These are phyloP conservation scores for Fusarium xylarioides DNA, from an alignment of 2,329 filamentous ascomycete genomes.

Conservation along the genomic window DNA sequence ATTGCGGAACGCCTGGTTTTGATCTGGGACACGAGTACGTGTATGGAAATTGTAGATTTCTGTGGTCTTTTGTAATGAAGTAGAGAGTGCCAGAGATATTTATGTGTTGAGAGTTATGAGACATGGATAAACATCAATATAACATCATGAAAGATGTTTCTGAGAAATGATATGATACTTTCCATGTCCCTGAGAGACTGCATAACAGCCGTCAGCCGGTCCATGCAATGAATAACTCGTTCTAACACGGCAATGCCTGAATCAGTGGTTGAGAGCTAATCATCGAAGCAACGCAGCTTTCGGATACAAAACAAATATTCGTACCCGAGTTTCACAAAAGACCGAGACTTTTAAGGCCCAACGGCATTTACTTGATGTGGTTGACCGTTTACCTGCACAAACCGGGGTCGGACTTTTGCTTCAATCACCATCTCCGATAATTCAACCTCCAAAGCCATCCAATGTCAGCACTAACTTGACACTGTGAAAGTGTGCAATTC, in stretches of 20 bases:
- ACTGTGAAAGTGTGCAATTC: neutral
- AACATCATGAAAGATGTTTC: neutral
- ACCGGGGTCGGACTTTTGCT: conserved; percentile 15
- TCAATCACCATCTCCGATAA: conserved; percentile 1
- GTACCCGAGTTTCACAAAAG: neutral
- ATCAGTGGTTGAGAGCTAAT: neutral
- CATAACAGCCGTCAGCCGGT: neutral
- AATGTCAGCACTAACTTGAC: neutral
- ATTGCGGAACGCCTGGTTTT: conserved; percentile 5
- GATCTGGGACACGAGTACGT: neutral
- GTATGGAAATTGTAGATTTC: neutral
- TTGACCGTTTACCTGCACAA: neutral
- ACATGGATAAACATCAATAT: neutral
- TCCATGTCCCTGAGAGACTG: neutral
- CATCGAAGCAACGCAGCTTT: neutral
- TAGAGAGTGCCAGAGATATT: neutral
- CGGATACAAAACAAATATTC: neutral
- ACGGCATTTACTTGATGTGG: neutral
- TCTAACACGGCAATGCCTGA: neutral
- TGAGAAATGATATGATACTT: neutral
- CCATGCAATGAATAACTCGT: neutral
- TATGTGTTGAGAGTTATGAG: neutral
- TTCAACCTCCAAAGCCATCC: neutral
- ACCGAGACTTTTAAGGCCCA: neutral
- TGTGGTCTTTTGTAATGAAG: neutral